Base-by-base conservation (phyloP, 176 grass and related monocot genomes). In the Tillandsia leiboldiana region DNA sequence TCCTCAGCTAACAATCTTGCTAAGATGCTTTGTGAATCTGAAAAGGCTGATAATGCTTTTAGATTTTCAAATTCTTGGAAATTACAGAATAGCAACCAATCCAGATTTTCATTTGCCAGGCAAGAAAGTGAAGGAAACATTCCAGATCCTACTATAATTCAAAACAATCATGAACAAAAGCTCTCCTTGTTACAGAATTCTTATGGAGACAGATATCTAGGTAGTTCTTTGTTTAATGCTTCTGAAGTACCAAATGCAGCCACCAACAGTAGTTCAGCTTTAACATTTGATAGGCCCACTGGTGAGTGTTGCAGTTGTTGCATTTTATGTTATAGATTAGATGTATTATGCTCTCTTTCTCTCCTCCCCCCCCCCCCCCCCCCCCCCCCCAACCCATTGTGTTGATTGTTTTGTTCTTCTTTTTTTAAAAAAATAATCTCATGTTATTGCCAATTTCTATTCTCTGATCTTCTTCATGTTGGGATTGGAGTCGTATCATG, bases 51-150 rank as follows among this genome's bases (percentile, higher is more conserved):
- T 49, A n/a, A 10, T 8, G 66, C 63, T 47, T 87, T 74, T 23
- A 74, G 71, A 4, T 18, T 72, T 14, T 58, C 84, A 68, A 82
- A 74, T 49, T 72, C 83, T 48, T 87, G 81, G 81, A 89, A 83
- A 80, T 81, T 77, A 70, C 78, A 78, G 70, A 81, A 33, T 42
- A 83, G 70, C 57, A 82, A 79, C 65, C 87, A 96, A 70, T 92
- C 88, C 50, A 92, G 89, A 79, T 96, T 96, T 87, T 85, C 90
- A 67, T 96, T 96, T 85, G 93, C 93, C 59, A 90, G 93, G 78
- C 86, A 96, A 66, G 93, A 96, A 75, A 83, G 82, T 68, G 85
- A 86, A 77, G 80, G 66, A 50, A 75, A 70, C 50, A 18, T 84
- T 50, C 18, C 51, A 73, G 88, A 87, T 70, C 70, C 78, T 66